These are phyloP conservation scores for Epichloe gansuensis DNA, from an alignment of 2,329 filamentous ascomycete genomes.

Conservation along the genomic window DNA sequence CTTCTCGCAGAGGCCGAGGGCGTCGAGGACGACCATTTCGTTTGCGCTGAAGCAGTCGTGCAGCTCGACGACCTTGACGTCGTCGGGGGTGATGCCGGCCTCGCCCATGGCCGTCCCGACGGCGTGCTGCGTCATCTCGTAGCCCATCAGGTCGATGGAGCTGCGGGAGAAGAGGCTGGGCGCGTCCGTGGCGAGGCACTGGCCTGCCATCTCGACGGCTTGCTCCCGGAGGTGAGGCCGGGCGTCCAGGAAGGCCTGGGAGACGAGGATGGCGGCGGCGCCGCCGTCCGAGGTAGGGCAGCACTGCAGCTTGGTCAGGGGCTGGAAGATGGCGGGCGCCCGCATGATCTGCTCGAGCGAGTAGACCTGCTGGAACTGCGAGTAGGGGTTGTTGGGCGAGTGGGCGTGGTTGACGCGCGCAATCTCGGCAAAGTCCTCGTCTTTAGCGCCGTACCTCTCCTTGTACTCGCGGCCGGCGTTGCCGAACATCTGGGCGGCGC, in stretches of 20 bases:
- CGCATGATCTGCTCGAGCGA: constrained; percentile 69
- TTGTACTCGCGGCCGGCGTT: constrained; percentile 92
- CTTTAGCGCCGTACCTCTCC: constrained; percentile 79
- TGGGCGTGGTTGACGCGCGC: constrained; percentile 87
- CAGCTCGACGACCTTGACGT: constrained; percentile 77
- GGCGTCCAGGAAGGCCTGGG: constrained; percentile 74
- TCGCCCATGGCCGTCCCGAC: constrained; percentile 58
- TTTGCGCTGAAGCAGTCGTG: constrained; percentile 97
- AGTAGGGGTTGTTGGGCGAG: constrained; percentile 86
- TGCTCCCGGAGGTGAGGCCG: constrained; percentile 69
- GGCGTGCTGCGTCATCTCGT: constrained; percentile 67
- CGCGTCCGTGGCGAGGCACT: constrained; percentile 74
- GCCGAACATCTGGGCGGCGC: constrained; percentile 86
- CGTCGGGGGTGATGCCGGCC: constrained; percentile 52
- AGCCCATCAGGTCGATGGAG: constrained; percentile 81
- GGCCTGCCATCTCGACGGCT: constrained; percentile 81
- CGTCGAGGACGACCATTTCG: constrained; percentile 83
- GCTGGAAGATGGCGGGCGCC: constrained; percentile 65
- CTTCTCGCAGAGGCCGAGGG: constrained; percentile 61
- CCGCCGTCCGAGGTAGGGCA: constrained; percentile 91
- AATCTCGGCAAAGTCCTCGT: constrained; percentile 88
- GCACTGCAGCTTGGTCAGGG: constrained; percentile 95
- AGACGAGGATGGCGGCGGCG: constrained; percentile 79
- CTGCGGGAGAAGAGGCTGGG: constrained; percentile 65
- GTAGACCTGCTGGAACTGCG: constrained; percentile 93